Evolutionary conservation across 331 rosid species (phyloP).

Genomic region (Rosa hybrid): DNA sequence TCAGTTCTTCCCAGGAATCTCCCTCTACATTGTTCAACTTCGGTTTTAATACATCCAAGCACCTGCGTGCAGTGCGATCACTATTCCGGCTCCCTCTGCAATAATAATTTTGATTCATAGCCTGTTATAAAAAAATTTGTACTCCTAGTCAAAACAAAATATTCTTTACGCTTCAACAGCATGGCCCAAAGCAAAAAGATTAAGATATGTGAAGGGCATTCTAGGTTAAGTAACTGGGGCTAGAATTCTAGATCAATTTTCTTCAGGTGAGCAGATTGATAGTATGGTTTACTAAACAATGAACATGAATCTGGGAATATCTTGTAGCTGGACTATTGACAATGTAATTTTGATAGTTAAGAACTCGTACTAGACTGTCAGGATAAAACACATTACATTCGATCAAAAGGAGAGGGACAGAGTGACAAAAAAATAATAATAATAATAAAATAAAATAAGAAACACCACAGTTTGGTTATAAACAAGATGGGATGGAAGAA

Average conservation of each 20-base stretch:
- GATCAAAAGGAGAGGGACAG: background rate
- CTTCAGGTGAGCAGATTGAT: background rate
- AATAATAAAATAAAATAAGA: no score
- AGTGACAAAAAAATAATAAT: background rate
- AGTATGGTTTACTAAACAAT: background rate
- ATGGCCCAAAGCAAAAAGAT: background rate
- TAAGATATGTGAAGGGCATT: background rate
- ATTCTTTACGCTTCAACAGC: constrained; percentile 8
- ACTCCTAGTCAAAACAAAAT: constrained; percentile 48
- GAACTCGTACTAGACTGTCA: background rate
- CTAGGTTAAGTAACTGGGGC: background rate
- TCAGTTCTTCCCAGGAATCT: constrained; percentile 95
- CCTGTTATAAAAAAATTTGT: constrained; percentile 59
- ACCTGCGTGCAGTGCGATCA: constrained; percentile 65
- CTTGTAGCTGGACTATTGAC: background rate
- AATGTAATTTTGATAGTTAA: background rate
- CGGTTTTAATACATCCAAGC: constrained; percentile 80
- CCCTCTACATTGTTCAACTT: constrained; percentile 64
- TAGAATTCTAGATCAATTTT: background rate
- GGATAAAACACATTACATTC: background rate
- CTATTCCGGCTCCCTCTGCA: constrained; percentile 96
- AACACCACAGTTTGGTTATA: background rate
- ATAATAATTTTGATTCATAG: constrained; percentile 58
- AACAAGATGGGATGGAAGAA: background rate
- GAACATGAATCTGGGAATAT: background rate